Conservation (phyloP, 768 basidiomycete genomes). For the Paxillus rubicundulus region DNA sequence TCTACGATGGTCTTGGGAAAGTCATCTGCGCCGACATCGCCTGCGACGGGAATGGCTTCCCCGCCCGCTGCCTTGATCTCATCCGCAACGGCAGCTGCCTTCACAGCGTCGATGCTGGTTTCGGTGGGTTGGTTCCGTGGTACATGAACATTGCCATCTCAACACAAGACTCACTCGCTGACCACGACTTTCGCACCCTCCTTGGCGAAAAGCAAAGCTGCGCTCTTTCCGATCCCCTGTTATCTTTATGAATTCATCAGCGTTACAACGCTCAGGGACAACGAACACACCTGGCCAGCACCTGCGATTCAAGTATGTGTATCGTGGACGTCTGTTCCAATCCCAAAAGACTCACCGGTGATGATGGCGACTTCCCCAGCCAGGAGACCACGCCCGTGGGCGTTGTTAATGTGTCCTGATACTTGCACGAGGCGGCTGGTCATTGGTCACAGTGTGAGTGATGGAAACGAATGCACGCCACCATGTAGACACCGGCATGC, state of each 20-base stretch:
- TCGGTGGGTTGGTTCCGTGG: conserved; percentile 5
- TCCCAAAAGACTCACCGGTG: conserved; percentile 53
- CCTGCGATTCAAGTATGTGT: conserved; percentile 41
- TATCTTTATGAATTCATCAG: background rate
- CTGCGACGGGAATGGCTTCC: conserved; percentile 68
- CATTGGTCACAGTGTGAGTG: conserved; percentile 33
- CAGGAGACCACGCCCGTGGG: conserved; percentile 53
- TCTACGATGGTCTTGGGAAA: conserved; percentile 78
- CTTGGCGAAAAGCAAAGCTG: conserved; percentile 74
- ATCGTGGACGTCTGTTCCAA: background rate
- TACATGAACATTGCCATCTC: background rate
- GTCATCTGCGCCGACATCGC: conserved; percentile 80
- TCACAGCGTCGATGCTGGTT: conserved; percentile 67
- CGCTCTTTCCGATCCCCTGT: conserved; percentile 76
- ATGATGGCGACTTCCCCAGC: conserved; percentile 82
- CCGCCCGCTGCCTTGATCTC: conserved; percentile 77
- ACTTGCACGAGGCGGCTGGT: conserved; percentile 64
- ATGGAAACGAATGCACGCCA: background rate
- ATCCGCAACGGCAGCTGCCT: conserved; percentile 59
- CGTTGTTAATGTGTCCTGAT: conserved; percentile 63
- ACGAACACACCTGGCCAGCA: conserved; percentile 62
- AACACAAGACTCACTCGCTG: conserved; percentile 57
- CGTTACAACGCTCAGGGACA: background rate
- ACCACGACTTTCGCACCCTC: conserved; percentile 88
- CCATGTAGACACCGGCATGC: background rate